Percentiles rank a stretch among this genome's conserved stretches.
phyloP scores from a whole-genome alignment of 2,329 filamentous ascomycete genomes.

The Mycosphaerella arachidis region DNA sequence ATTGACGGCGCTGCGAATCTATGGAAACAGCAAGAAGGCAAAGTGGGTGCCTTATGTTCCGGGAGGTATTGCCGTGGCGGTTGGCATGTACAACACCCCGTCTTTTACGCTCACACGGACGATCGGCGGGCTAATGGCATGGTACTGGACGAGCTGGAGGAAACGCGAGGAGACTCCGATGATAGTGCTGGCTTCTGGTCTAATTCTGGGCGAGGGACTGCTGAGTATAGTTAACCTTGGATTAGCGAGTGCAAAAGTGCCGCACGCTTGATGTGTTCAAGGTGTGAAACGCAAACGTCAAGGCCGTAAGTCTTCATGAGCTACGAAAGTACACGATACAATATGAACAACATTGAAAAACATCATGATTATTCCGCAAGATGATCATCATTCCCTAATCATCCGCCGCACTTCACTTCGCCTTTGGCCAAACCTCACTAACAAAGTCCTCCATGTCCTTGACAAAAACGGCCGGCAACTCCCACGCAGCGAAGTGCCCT shows the following conservation, averaged over 20 bases:
- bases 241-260: slow-evolving; percentile 70
- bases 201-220: slow-evolving; percentile 89
- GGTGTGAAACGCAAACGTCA: not conserved
- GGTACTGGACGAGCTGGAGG: slow-evolving; percentile 66
- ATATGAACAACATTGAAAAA: not conserved
- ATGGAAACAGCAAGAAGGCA: slow-evolving; percentile 38
- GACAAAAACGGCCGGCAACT: slow-evolving; percentile 29
- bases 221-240: slow-evolving; percentile 85
- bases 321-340: not conserved
- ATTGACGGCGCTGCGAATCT: slow-evolving; percentile 67
- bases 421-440: slow-evolving; percentile 25
- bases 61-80: slow-evolving; percentile 91
- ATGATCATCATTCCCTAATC: not conserved
- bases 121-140: slow-evolving; percentile 69
- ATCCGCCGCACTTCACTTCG: slow-evolving; percentile 6
- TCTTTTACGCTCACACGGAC: slow-evolving; percentile 89
- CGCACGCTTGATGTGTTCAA: slow-evolving; percentile 53
- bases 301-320: not conserved
- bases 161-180: slow-evolving; percentile 64
- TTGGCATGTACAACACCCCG: slow-evolving; percentile 97
- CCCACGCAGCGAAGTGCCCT: slow-evolving; percentile 39
- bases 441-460: slow-evolving; percentile 33
- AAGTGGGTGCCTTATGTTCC: slow-evolving; percentile 74
- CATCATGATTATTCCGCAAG: not conserved
- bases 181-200: slow-evolving; percentile 82